Evolutionary conservation across 2,329 filamentous ascomycete genomes (phyloP), one percentile per base, ranked within the genome.

Genomic region (Fusarium globosum): DNA sequence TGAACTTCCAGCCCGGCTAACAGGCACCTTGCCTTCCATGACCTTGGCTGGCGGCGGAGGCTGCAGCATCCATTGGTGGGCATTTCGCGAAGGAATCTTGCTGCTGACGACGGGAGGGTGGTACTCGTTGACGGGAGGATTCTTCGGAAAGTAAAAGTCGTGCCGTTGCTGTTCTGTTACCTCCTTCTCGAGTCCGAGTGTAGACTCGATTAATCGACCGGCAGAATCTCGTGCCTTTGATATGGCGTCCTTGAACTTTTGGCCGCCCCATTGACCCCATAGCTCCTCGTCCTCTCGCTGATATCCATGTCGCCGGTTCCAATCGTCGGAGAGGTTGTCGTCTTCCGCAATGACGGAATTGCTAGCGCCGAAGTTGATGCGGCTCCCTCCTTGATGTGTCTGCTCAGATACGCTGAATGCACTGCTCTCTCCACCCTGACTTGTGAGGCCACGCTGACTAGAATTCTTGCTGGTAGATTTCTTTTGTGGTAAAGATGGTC

Each of bases 61-160:
- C 79, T 97, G 94, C 58, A 97, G 85, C 95, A 98, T 97, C 95
- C 95, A 98, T 78, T 88, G 88, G 61, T 93, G 92, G 68, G 93
- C 94, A 61, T 91, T 90, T 78, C 86, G 90, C 79, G 89, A 91
- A 42, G 86, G 88, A 20, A 91, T 93, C 64, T 89, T 92, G 82
- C 91, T 94, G 81, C 90, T 94, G 69, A 96, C 93, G 58, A 97
- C 92, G 6, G 94, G 94, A 10, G 94, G 94, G 80, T 97, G 94
- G 66, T 95, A 89, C 69, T 97, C 94, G 82, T 97, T 96, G 77
- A 97, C 91, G 8, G 93, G 93, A 13, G 92, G 94, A 77, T 92
- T 91, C 66, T 83, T 85, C 42, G 86, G 86, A 57, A 87, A 86
- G 80, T 92, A 92, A 77, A 92, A 92, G 71, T 89, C 88, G 84